These are phyloP conservation scores for Lactarius pseudohatsudake DNA, from an alignment of 768 basidiomycete species.

Conservation along the genomic window DNA sequence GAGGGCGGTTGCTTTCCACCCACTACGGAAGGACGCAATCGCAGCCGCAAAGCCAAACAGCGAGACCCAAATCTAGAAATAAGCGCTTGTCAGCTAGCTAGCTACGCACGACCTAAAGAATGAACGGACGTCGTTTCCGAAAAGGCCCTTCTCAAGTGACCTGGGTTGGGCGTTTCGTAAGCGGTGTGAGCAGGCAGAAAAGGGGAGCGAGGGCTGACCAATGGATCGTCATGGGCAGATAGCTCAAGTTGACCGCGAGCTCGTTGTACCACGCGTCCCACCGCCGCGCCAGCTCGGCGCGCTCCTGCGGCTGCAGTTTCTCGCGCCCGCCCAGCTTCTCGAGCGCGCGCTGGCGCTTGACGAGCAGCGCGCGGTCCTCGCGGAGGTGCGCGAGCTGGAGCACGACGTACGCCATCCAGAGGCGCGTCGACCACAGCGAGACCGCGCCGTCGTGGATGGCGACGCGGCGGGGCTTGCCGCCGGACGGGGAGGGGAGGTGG, in stretches of 20 bases:
- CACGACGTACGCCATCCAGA: conserved; percentile 77
- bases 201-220: conserved; percentile 50
- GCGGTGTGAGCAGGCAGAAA: background rate
- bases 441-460: conserved; percentile 49
- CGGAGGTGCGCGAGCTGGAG: conserved; percentile 73
- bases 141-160: conserved; percentile 28
- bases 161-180: background rate
- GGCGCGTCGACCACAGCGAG: conserved; percentile 71
- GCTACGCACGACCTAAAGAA: background rate
- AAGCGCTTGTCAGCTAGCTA: background rate
- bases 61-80: conserved; percentile 19
- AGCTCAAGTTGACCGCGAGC: conserved; percentile 66
- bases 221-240: conserved; percentile 82
- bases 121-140: conserved; percentile 21
- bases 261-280: conserved; percentile 75
- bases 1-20: conserved; percentile 26
- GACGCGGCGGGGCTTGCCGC: conserved; percentile 38
- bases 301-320: conserved; percentile 57
- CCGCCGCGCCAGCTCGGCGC: conserved; percentile 53
- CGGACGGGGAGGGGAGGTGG: conserved; percentile 38
- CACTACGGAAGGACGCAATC: conserved; percentile 26
- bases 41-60: conserved; percentile 24
- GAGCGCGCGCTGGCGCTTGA: conserved; percentile 52
- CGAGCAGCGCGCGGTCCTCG: conserved; percentile 64
- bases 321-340: conserved; percentile 30